phyloP scores from a whole-genome alignment of 768 basidiomycete genomes.

The Tricholoma sp. region DNA sequence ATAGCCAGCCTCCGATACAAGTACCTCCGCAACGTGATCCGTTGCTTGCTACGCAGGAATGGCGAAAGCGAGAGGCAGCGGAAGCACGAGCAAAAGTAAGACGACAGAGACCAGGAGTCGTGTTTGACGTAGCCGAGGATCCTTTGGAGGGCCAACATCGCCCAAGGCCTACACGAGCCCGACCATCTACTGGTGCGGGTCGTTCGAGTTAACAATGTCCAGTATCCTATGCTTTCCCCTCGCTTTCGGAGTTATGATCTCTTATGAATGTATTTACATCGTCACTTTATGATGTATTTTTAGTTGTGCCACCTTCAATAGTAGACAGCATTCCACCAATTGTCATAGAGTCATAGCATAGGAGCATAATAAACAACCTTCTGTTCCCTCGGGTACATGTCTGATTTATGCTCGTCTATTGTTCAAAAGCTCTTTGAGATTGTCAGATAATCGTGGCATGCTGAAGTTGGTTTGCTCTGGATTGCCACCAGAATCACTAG shows the following conservation, averaged over 20 bases:
- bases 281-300: not conserved
- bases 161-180: constrained; percentile 13
- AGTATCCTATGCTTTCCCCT: not conserved
- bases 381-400: not conserved
- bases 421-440: constrained; percentile 55
- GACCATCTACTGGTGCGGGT: constrained; percentile 1
- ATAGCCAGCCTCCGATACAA: constrained; percentile 47
- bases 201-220: constrained; percentile 6
- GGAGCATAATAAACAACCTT: not conserved
- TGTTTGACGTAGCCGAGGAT: constrained; percentile 58
- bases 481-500: constrained; percentile 1
- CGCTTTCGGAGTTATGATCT: not conserved
- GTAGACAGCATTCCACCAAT: not conserved
- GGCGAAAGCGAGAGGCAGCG: constrained; percentile 63
- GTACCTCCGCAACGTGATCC: constrained; percentile 65
- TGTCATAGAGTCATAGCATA: not conserved
- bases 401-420: constrained; percentile 27
- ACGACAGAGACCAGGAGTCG: constrained; percentile 57
- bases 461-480: constrained; percentile 23
- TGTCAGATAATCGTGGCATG: constrained; percentile 52
- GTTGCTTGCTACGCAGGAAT: constrained; percentile 56
- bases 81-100: constrained; percentile 34
- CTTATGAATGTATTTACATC: not conserved
- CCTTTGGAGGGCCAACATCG: constrained; percentile 36
- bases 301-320: not conserved